Base-by-base conservation (phyloP, 83 land plant species). In the Thuja plicata region DNA sequence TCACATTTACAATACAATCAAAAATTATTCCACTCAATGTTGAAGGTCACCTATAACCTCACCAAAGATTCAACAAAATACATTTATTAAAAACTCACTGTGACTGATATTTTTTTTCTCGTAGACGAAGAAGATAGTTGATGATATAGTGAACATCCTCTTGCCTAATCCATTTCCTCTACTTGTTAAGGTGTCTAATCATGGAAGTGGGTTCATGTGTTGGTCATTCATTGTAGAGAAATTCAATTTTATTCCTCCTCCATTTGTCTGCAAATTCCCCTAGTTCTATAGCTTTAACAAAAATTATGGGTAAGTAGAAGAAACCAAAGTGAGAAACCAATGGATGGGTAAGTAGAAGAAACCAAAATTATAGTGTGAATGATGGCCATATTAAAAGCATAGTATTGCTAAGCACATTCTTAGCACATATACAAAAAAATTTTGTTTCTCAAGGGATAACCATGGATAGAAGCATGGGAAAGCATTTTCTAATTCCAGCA, bases 211-310 rank as follows among this genome's bases (percentile, higher is more conserved):
- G 89, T 87, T 90, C 93, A 74, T 95, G 93, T 34, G 93, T 88
- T 13, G 96, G 96, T 71, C 93, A 77, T 35, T 91, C 94, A 92
- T 95, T 95, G 89, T 94, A 95, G 54, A 95, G 90, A 95, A 95
- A 95, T 2, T 92, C 96, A 27, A 95, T 37, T 87, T 88, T 93
- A 41, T 91, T 85, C 80, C 96, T 73, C 88, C 94, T 54, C 96
- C 96, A 93, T 86, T 94, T 91, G 78, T 95, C 96, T 43, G 96
- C 94, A n/a, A 95, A 88, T 57, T 95, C 95, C 78, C 89, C 91
- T 50, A 93, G 88, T 87, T 92, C 92, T 90, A 88, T 95, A 37
- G 91, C 91, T 86, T 93, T n/a, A 3, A 88, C 87, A n/a, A n/a
- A n/a, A n/a, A n/a, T n/a, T n/a, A n/a, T n/a, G n/a, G n/a, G n/a